These are phyloP conservation scores for Thermochaetoides thermophila DNA, from an alignment of 495 filamentous ascomycete genomes.

Conservation along the genomic window DNA sequence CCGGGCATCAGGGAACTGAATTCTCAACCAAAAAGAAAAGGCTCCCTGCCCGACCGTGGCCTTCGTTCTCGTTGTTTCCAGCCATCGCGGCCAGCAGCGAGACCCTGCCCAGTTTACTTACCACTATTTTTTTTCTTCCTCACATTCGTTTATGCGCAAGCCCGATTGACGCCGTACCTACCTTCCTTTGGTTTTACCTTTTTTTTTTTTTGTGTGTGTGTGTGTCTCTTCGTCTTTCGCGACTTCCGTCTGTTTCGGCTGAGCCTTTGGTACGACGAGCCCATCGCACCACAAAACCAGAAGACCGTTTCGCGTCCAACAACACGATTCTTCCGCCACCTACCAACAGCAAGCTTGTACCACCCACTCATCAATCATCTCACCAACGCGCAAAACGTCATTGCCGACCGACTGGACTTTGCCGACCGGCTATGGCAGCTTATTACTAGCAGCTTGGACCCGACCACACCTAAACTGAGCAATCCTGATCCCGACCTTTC, in stretches of 20 bases:
- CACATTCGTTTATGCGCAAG: constrained; percentile 2
- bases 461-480: constrained; percentile 10
- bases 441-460: constrained; percentile 8
- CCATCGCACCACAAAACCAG: no score
- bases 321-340: constrained; percentile 4
- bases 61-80: no score
- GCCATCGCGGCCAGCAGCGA: no score
- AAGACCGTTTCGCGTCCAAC: constrained; percentile 8
- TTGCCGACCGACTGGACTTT: neutral
- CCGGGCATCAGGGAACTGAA: no score
- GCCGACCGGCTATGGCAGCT: constrained; percentile 11
- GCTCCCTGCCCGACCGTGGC: no score
- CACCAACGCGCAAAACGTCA: constrained; percentile 2
- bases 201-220: no score
- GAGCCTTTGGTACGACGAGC: no score
- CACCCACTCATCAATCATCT: neutral
- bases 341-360: constrained; percentile 1
- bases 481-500: no score
- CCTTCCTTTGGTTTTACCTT: no score
- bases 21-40: no score
- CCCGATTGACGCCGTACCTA: no score
- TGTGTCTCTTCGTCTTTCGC: neutral
- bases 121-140: neutral
- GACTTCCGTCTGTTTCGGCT: constrained; percentile 4
- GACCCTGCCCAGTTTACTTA: no score